These are phyloP conservation scores for Azolla pinnata DNA, from an alignment of 75 land plant species.

Conservation along the genomic window DNA sequence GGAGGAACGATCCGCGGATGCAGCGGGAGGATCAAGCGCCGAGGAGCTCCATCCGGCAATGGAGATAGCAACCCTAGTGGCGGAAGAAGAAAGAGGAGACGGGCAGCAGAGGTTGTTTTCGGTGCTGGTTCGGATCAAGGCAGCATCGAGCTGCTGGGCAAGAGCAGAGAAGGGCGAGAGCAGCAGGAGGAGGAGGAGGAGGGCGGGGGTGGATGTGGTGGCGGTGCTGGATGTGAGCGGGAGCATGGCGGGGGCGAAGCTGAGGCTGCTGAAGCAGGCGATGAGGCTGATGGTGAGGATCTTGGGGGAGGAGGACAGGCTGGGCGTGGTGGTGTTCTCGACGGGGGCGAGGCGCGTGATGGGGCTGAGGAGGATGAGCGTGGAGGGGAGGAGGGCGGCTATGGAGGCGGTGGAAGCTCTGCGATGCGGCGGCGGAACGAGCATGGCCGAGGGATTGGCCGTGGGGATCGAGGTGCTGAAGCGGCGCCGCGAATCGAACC, in stretches of 20 bases:
- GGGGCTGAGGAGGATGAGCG: conserved; percentile 17
- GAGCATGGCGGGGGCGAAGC: conserved; percentile 27
- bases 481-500: conserved; percentile 53
- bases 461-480: conserved; percentile 54
- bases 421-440: conserved; percentile 24
- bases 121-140: too few species aligned
- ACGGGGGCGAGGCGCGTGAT: conserved; percentile 15
- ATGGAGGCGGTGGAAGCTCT: conserved; percentile 15
- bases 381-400: conserved; percentile 16
- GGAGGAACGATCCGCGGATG: conserved; percentile 1
- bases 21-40: neutral
- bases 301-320: conserved; percentile 18
- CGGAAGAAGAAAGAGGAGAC: neutral
- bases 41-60: too few species aligned
- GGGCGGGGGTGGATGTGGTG: conserved; percentile 28
- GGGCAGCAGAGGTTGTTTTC: too few species aligned
- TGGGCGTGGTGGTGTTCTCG: conserved; percentile 15
- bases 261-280: conserved; percentile 16
- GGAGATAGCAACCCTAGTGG: conserved; percentile 6
- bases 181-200: neutral
- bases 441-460: conserved; percentile 52
- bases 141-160: too few species aligned
- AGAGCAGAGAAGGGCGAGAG: too few species aligned
- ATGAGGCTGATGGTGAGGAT: conserved; percentile 16
- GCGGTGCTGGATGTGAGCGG: conserved; percentile 27